Evolutionary conservation across 352 stramenopile genomes (phyloP), one percentile per base, ranked within the genome.

Genomic region (Globisporangium okanoganense): DNA sequence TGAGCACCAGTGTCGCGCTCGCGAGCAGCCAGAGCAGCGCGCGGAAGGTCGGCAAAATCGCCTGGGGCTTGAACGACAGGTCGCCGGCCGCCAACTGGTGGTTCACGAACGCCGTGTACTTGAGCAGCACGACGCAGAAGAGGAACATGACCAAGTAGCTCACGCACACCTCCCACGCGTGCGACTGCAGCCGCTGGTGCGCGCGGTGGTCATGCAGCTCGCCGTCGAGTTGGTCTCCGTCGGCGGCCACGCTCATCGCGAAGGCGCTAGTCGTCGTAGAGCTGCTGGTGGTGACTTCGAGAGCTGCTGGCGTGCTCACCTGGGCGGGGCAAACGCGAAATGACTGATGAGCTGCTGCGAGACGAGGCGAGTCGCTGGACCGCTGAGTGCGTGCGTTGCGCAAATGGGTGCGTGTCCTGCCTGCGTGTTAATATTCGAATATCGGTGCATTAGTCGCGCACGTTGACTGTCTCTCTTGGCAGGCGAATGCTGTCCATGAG

Each of bases 21-120:
- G 58, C 63, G 25, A 87, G 64, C 9, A 80, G 65, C 73, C 69
- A 79, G 4, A 89, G 66, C 31, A 89, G 51, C n/a, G 75, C 73
- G n/a, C 86, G 75, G 52, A 75, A 89, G 9, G 78, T 71, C 22
- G 79, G 79, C 9, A 89, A 52, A 25, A 89, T 81, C 62, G 82
- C 76, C 56, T 86, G 81, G 31, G 73, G 72, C 31, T 75, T 79
- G 27, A 79, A 79, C 0, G 60, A 64, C 31, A 66, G 40, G 40
- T 82, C 73, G 35, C 79, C 79, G 18, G 65, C 65, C 27, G 70
- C 52, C 36, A 76, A 72, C 12, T 66, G 74, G 47, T 66, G 67
- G 9, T 70, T 64, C 33, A 81, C 76, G 33, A 70, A 70, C 25
- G 73, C 66, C 49, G 85, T 66, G 62, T 88, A 88, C 22, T 65